A percentile compares a stretch with the other conserved stretches of the same genome.
Evolutionary conservation across 106 monocot species (phyloP).

Genomic region (Narthecium ossifragum): DNA sequence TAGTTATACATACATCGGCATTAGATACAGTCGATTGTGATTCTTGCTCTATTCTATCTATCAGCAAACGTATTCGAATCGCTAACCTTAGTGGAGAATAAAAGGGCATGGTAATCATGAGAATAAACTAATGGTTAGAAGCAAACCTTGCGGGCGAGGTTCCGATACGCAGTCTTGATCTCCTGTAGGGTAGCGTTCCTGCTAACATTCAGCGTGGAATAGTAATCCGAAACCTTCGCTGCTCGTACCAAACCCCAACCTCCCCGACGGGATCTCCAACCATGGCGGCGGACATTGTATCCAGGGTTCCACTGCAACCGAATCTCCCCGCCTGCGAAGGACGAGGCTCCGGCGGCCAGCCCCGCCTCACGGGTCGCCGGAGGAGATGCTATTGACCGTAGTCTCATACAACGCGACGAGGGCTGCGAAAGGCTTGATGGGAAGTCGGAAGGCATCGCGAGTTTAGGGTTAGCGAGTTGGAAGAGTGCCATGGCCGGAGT

Average conservation of each 20-base stretch:
- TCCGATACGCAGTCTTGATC: slow-evolving; percentile 57
- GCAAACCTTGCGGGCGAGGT: slow-evolving; percentile 55
- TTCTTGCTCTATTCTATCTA: neutral
- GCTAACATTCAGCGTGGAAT: slow-evolving; percentile 42
- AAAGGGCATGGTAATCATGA: neutral
- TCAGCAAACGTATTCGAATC: neutral
- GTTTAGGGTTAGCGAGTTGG: neutral
- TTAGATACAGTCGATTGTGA: neutral
- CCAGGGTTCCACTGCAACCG: neutral
- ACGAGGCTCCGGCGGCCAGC: neutral
- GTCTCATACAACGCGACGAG: neutral
- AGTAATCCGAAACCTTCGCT: slow-evolving; percentile 37
- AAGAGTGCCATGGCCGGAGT: neutral
- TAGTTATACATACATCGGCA: neutral
- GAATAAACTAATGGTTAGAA: neutral
- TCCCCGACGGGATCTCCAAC: neutral
- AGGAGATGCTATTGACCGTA: neutral
- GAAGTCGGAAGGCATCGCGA: neutral
- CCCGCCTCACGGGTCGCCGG: neutral
- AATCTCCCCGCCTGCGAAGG: neutral
- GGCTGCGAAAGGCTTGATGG: neutral
- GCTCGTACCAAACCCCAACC: slow-evolving; percentile 8
- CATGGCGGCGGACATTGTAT: neutral
- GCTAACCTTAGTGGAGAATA: neutral
- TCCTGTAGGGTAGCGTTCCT: slow-evolving; percentile 55